phyloP scores from a whole-genome alignment of 2,329 filamentous ascomycete species.

The Xylaria sp. region DNA sequence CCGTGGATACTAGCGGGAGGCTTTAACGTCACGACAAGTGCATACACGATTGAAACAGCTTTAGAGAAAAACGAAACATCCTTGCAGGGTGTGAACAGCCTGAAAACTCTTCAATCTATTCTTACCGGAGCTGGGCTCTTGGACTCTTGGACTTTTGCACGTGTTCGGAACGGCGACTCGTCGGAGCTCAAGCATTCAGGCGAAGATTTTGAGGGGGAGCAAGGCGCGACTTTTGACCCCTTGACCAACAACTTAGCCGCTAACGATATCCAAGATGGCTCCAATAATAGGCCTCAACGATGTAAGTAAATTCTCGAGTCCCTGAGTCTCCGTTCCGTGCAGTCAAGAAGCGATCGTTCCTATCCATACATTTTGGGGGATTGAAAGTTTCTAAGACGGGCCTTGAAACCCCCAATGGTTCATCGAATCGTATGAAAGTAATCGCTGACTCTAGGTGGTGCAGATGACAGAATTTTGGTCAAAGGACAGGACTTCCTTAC shows the following conservation, averaged over 20 bases:
- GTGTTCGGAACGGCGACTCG: slow-evolving; percentile 47
- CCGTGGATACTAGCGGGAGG: slow-evolving; percentile 65
- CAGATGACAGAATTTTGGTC: slow-evolving; percentile 62
- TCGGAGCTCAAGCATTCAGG: slow-evolving; percentile 35
- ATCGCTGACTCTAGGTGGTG: background rate
- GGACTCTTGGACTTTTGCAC: slow-evolving; percentile 55
- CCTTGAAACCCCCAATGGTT: background rate
- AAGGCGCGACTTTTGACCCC: slow-evolving; percentile 68
- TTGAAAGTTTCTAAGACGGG: background rate
- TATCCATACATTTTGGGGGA: background rate
- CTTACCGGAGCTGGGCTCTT: slow-evolving; percentile 50
- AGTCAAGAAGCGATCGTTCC: background rate
- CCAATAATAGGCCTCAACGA: slow-evolving; percentile 61
- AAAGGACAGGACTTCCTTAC: slow-evolving; percentile 44
- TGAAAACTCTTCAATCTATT: slow-evolving; percentile 50
- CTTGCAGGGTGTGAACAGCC: slow-evolving; percentile 44
- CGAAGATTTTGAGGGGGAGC: slow-evolving; percentile 58
- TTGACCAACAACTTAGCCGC: slow-evolving; percentile 58
- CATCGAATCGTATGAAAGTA: background rate
- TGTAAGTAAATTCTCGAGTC: slow-evolving; percentile 32
- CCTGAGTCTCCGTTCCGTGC: background rate
- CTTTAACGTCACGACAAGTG: slow-evolving; percentile 66
- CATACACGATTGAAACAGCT: slow-evolving; percentile 56
- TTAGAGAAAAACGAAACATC: slow-evolving; percentile 58
- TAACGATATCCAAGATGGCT: slow-evolving; percentile 48